A percentile compares a stretch with the other conserved stretches of the same genome.
phyloP scores from a whole-genome alignment of 2,329 filamentous ascomycete genomes.

The Cercospora canescens region DNA sequence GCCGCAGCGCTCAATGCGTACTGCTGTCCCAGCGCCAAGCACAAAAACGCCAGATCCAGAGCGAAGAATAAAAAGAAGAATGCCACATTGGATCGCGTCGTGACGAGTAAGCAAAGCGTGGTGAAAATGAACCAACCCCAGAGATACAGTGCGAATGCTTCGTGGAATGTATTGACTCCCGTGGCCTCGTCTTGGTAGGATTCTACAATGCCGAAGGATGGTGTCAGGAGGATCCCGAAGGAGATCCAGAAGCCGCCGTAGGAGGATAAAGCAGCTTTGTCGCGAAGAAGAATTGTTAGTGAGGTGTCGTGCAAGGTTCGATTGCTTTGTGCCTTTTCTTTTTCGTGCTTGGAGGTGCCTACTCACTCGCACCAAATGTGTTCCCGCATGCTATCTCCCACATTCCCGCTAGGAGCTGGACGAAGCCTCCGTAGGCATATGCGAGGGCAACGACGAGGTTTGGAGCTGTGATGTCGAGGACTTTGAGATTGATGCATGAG shows the following conservation, averaged over 20 bases:
- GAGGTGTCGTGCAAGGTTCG: background rate
- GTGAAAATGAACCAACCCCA: slow-evolving; percentile 86
- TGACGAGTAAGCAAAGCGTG: slow-evolving; percentile 70
- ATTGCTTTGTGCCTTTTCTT: background rate
- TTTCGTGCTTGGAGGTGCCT: too few species aligned
- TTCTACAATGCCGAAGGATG: slow-evolving; percentile 12
- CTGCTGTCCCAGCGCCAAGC: slow-evolving; percentile 55
- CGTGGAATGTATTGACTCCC: slow-evolving; percentile 48
- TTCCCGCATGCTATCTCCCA: slow-evolving; percentile 90
- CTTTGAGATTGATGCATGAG: slow-evolving; percentile 69
- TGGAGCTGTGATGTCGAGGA: slow-evolving; percentile 59
- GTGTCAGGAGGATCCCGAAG: slow-evolving; percentile 15
- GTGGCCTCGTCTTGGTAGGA: slow-evolving; percentile 38
- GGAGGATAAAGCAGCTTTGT: slow-evolving; percentile 68
- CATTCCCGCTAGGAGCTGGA: slow-evolving; percentile 82
- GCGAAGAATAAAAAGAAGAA: slow-evolving; percentile 78
- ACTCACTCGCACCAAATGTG: slow-evolving; percentile 61
- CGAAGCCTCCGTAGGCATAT: slow-evolving; percentile 74
- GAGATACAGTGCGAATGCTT: slow-evolving; percentile 73
- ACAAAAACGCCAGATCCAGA: slow-evolving; percentile 71
- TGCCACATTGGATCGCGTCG: slow-evolving; percentile 72
- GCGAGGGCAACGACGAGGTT: slow-evolving; percentile 70
- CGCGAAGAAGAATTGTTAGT: slow-evolving; percentile 49
- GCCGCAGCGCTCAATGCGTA: slow-evolving; percentile 32
- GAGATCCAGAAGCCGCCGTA: slow-evolving; percentile 60